These are phyloP conservation scores for Adansonia rubrostipa DNA, from an alignment of 441 rosid genomes.

Conservation along the genomic window DNA sequence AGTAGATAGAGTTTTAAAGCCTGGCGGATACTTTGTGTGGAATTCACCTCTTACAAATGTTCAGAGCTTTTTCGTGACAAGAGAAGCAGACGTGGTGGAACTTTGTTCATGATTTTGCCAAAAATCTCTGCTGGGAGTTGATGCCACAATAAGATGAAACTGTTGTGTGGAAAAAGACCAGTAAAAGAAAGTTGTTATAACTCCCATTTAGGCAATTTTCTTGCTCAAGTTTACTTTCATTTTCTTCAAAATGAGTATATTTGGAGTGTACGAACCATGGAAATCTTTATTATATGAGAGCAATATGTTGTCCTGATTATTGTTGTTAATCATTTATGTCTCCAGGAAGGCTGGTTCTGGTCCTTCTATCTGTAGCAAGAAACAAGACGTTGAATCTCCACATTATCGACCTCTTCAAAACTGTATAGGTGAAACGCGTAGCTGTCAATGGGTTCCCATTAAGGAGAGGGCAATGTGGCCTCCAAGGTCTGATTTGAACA, in stretches of 20 bases:
- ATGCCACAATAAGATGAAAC: slow-evolving; percentile 95
- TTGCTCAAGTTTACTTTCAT: background rate
- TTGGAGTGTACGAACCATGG: slow-evolving; percentile 8
- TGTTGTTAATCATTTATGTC: slow-evolving; percentile 29
- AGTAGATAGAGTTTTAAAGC: slow-evolving; percentile 82
- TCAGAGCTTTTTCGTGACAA: slow-evolving; percentile 52
- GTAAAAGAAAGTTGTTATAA: slow-evolving; percentile 68
- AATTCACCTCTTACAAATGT: slow-evolving; percentile 83
- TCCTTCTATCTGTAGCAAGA: slow-evolving; percentile 76
- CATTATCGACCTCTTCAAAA: slow-evolving; percentile 82
- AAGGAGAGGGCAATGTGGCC: slow-evolving; percentile 84
- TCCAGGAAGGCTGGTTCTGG: slow-evolving; percentile 82
- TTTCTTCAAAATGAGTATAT: background rate
- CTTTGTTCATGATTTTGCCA: slow-evolving; percentile 67
- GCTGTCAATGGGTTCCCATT: slow-evolving; percentile 87
- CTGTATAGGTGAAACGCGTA: slow-evolving; percentile 84
- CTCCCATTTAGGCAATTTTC: slow-evolving; percentile 61
- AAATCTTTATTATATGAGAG: slow-evolving; percentile 25
- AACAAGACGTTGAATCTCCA: slow-evolving; percentile 86
- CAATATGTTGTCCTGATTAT: slow-evolving; percentile 23
- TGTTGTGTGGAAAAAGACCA: slow-evolving; percentile 94
- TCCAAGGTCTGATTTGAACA: slow-evolving; percentile 71
- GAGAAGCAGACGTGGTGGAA: slow-evolving; percentile 75
- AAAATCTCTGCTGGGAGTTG: slow-evolving; percentile 89
- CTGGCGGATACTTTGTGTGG: slow-evolving; percentile 97